A percentile compares a stretch with the other conserved stretches of the same genome.
phyloP scores from a whole-genome alignment of 1,284 basidiomycete genomes.

The Irpex sp. region DNA sequence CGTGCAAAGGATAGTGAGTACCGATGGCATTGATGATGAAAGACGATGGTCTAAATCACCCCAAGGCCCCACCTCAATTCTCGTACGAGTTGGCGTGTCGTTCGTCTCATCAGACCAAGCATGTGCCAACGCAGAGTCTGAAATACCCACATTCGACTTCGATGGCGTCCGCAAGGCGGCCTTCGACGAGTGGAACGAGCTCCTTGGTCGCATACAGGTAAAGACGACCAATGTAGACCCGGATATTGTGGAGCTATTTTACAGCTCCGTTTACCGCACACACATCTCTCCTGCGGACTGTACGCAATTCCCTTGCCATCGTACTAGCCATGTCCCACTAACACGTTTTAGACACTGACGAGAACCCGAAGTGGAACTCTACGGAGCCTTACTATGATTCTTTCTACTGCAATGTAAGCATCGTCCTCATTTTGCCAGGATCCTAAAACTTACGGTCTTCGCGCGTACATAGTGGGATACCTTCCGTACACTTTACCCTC shows the following conservation, averaged over 20 bases:
- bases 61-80: constrained; percentile 36
- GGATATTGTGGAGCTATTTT: constrained; percentile 52
- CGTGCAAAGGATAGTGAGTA: constrained; percentile 23
- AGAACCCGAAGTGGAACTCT: constrained; percentile 65
- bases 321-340: not conserved
- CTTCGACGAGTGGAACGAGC: constrained; percentile 51
- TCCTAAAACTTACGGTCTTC: not conserved
- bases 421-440: not conserved
- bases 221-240: constrained; percentile 42
- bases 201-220: constrained; percentile 52
- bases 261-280: constrained; percentile 61
- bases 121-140: constrained; percentile 54
- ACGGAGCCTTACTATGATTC: constrained; percentile 66
- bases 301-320: constrained; percentile 25
- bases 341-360: constrained; percentile 51
- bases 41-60: not conserved
- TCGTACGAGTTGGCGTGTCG: constrained; percentile 56
- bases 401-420: constrained; percentile 61
- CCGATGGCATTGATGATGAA: not conserved
- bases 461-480: constrained; percentile 52
- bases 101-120: constrained; percentile 59
- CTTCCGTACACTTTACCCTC: constrained; percentile 54
- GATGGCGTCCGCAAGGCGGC: constrained; percentile 39
- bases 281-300: constrained; percentile 68
- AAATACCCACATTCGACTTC: constrained; percentile 60